A percentile compares a stretch with the other conserved stretches of the same genome.
phyloP scores from a whole-genome alignment of 2,329 filamentous ascomycete genomes.

The Trematosphaeria pertusa region DNA sequence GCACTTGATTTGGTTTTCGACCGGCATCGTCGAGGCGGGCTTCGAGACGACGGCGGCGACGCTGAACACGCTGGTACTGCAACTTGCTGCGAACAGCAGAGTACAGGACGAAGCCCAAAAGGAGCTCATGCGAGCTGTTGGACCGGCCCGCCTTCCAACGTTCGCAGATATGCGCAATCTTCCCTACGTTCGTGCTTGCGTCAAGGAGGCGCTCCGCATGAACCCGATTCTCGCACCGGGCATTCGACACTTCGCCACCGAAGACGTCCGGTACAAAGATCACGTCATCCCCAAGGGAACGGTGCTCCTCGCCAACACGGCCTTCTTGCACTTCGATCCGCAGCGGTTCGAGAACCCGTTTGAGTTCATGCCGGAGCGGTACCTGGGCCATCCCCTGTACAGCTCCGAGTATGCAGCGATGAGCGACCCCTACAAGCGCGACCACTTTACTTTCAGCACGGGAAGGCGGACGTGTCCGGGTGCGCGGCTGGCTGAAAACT shows the following conservation, averaged over 20 bases:
- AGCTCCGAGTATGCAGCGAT: conserved; percentile 29
- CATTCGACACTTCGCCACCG: conserved; percentile 28
- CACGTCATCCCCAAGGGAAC: conserved; percentile 44
- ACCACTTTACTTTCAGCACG: conserved; percentile 33
- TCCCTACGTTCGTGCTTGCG: conserved; percentile 34
- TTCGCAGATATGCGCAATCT: conserved; percentile 30
- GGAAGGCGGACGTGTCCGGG: conserved; percentile 34
- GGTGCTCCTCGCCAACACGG: conserved; percentile 28
- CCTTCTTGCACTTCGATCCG: conserved; percentile 34
- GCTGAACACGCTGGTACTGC: conserved; percentile 26
- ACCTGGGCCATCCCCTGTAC: conserved; percentile 21
- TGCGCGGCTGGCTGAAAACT: conserved; percentile 30
- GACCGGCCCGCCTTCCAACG: too few species aligned
- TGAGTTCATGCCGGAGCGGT: conserved; percentile 39
- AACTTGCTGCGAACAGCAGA: conserved; percentile 15
- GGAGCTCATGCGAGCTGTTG: conserved; percentile 15
- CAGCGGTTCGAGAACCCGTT: conserved; percentile 31
- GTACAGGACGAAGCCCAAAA: conserved; percentile 12
- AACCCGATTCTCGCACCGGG: conserved; percentile 26
- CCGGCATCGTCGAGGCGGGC: conserved; percentile 35
- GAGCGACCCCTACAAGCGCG: conserved; percentile 27
- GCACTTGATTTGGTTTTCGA: not conserved
- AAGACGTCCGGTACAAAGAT: conserved; percentile 39
- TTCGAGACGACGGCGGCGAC: conserved; percentile 37
- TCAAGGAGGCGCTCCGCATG: conserved; percentile 40